Evolutionary conservation across 108 stramenopile genomes (phyloP).

Genomic region (Pseudonitzschia pungens): DNA sequence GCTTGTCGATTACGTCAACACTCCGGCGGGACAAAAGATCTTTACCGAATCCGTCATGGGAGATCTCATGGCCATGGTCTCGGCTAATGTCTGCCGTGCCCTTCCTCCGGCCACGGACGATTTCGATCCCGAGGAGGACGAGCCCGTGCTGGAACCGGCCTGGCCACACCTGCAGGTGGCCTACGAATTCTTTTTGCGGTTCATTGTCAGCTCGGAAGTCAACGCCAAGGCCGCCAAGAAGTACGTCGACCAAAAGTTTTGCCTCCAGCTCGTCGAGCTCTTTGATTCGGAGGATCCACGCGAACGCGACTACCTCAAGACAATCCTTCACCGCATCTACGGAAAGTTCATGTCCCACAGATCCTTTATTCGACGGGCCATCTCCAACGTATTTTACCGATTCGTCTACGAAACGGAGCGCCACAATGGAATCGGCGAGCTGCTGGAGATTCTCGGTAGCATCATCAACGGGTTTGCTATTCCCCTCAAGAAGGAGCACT

Average conservation of each 20-base stretch:
- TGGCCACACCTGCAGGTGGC: slow-evolving; percentile 99
- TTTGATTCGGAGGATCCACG: slow-evolving; percentile 99
- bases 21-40: slow-evolving; percentile 97
- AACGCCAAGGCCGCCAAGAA: slow-evolving; percentile 99
- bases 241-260: slow-evolving; percentile 94
- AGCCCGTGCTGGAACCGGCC: slow-evolving; percentile 94
- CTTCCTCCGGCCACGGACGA: slow-evolving; percentile 96
- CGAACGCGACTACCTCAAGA: slow-evolving; percentile 99
- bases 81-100: slow-evolving; percentile 95
- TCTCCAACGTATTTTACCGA: slow-evolving; percentile 95
- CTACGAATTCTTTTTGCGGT: slow-evolving; percentile 99
- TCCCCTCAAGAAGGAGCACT: slow-evolving; percentile 97
- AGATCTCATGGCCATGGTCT: slow-evolving; percentile 87
- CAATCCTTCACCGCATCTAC: slow-evolving; percentile 98
- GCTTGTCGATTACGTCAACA: slow-evolving; percentile 97
- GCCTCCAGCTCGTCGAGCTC: slow-evolving; percentile 94
- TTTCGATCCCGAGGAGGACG: slow-evolving; percentile 99
- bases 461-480: slow-evolving; percentile 99
- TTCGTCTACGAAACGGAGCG: slow-evolving; percentile 97
- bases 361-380: slow-evolving; percentile 94
- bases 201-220: slow-evolving; percentile 94
- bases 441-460: slow-evolving; percentile 96
- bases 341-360: slow-evolving; percentile 99
- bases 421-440: slow-evolving; percentile 98
- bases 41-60: slow-evolving; percentile 95